Conservation (phyloP, 2,329 filamentous ascomycete genomes). For the Arthrobotrys conoides region DNA sequence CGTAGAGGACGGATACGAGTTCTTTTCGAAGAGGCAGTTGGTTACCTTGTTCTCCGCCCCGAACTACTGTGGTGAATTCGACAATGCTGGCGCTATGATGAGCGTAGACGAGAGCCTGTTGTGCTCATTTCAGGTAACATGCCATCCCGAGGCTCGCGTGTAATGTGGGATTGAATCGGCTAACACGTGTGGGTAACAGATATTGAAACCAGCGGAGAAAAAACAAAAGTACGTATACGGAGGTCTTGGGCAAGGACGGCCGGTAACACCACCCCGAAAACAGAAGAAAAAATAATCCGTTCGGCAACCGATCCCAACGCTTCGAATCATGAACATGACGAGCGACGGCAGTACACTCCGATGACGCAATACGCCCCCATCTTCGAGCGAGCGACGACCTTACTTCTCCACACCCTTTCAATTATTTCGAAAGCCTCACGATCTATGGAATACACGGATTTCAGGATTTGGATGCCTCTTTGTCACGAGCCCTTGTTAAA, state of each 20-base stretch:
- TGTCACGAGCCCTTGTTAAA: constrained; percentile 50
- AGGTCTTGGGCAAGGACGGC: constrained; percentile 79
- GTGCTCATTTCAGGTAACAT: constrained; percentile 93
- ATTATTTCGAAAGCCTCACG: constrained; percentile 47
- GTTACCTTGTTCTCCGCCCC: constrained; percentile 98
- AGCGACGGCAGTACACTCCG: constrained; percentile 68
- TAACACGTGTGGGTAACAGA: constrained; percentile 71
- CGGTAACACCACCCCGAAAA: constrained; percentile 79
- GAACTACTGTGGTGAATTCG: constrained; percentile 99
- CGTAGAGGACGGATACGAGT: constrained; percentile 98
- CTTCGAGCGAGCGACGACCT: constrained; percentile 59
- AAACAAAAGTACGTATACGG: constrained; percentile 99
- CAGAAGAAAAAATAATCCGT: constrained; percentile 76
- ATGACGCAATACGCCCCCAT: constrained; percentile 20
- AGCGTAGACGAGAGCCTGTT: constrained; percentile 98
- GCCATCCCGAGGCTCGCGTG: constrained; percentile 18
- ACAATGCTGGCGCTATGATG: constrained; percentile 99
- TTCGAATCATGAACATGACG: constrained; percentile 71
- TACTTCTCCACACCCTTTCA: constrained; percentile 55
- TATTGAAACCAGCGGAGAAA: constrained; percentile 99
- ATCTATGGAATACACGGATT: constrained; percentile 58
- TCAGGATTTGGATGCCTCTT: constrained; percentile 55
- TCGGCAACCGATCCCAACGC: constrained; percentile 55
- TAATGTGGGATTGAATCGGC: constrained; percentile 19
- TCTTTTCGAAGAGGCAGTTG: constrained; percentile 98